Evolutionary conservation across 305 asterid species (phyloP).

Genomic region (Plantago rigida): DNA sequence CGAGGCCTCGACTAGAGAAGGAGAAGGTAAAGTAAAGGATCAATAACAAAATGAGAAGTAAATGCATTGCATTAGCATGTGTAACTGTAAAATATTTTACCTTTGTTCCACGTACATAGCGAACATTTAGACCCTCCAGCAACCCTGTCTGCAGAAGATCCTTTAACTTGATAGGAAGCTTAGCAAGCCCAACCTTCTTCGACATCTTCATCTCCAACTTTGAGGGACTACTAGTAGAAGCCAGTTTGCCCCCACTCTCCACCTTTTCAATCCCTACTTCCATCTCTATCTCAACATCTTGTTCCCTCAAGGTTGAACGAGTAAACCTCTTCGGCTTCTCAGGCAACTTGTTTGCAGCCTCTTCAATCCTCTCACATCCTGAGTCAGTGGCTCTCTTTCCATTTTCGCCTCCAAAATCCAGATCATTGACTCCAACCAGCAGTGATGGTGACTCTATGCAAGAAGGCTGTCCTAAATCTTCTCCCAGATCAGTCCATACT

Average conservation of each 20-base stretch:
- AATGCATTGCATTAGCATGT: constrained; percentile 12
- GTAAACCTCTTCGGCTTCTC: constrained; percentile 51
- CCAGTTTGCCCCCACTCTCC: constrained; percentile 26
- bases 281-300: constrained; percentile 28
- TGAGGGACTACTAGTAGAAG: constrained; percentile 32
- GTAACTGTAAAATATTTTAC: constrained; percentile 30
- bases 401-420: constrained; percentile 24
- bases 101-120: constrained; percentile 53
- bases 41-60: constrained; percentile 18
- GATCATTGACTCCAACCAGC: constrained; percentile 27
- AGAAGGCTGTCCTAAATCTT: constrained; percentile 18
- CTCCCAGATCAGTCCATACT: constrained; percentile 23
- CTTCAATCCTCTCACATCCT: constrained; percentile 29
- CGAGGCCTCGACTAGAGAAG: constrained; percentile 40
- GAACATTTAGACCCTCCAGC: constrained; percentile 64
- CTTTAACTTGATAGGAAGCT: constrained; percentile 51
- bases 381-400: constrained; percentile 23
- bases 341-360: constrained; percentile 22
- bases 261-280: constrained; percentile 28
- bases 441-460: constrained; percentile 22
- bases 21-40: constrained; percentile 8
- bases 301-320: constrained; percentile 41
- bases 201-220: constrained; percentile 72
- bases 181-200: constrained; percentile 51
- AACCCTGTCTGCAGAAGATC: constrained; percentile 80